Base-by-base conservation (phyloP, 345 rosid genomes). In the Corchorus olitorius region DNA sequence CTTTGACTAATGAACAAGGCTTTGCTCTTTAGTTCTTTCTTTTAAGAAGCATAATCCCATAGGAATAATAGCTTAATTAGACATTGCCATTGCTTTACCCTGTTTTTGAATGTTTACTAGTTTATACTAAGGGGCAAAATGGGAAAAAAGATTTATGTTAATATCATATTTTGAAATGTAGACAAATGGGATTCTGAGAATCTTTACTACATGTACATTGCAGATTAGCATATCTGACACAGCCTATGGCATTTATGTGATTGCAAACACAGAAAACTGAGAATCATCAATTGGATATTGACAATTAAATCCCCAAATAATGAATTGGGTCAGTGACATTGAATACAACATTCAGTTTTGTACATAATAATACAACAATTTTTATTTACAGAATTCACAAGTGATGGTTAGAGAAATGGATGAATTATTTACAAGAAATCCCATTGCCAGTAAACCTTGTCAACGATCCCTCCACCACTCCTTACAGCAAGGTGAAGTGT, bases 401-500 rank as follows among this genome's bases (percentile, higher is more conserved):
- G 46, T 62, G 68, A 74, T 13, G 17, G 73, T 75, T 76, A 77
- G 76, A 43, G 45, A 63, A 73, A 35, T 65, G 54, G 33, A 52
- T 43, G 41, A 39, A 41, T 65, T 70, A 67, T 78, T 86, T 83
- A 93, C 85, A 90, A 84, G 81, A 96, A 93, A 80, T 96, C 88
- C 98, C 98, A 96, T 79, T 93, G 97, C 98, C 99, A 86, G 39
- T 81, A 92, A 58, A 93, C 89, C 80, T 93, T 96, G 67, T 96
- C 98, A 3, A 93, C 97, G 3, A 93, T 96, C 70, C 99, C 98
- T 75, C 98, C 99, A 12, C 99, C 99, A 0, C 90, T 89, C 74
- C 83, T 85, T 74, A 93, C 99, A 0, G 98, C 99, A 41, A 92
- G 93, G 75, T 94, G 93, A 76, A 96, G 99, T 53, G 92, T 92